Evolutionary conservation across 805 yeast species (phyloP).

Genomic region (Jamesozyma spencerorum): DNA sequence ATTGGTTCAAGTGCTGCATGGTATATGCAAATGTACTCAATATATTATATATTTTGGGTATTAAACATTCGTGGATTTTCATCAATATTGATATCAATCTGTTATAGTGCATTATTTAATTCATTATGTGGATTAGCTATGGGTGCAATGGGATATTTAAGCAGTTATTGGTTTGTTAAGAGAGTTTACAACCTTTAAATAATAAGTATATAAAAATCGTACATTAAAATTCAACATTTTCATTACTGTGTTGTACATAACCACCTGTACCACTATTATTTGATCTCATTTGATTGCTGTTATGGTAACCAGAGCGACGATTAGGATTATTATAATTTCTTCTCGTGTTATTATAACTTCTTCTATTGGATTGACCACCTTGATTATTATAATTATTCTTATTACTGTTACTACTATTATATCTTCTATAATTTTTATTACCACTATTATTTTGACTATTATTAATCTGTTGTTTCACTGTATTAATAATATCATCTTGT

Average conservation of each 20-base stretch:
- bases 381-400: constrained; percentile 24
- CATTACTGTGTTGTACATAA: constrained; percentile 20
- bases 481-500: constrained; percentile 68
- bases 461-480: constrained; percentile 57
- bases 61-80: constrained; percentile 59
- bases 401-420: constrained; percentile 18
- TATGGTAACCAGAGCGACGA: constrained; percentile 5
- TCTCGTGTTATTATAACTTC: constrained; percentile 15
- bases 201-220: background rate
- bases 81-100: constrained; percentile 57
- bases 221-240: constrained; percentile 10
- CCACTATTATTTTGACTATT: constrained; percentile 38
- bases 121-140: constrained; percentile 56
- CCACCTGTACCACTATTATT: constrained; percentile 25
- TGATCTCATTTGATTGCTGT: constrained; percentile 15
- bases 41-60: constrained; percentile 52
- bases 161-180: constrained; percentile 58
- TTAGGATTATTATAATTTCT: constrained; percentile 15
- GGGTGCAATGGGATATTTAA: constrained; percentile 64
- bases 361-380: constrained; percentile 8
- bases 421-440: constrained; percentile 26
- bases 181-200: constrained; percentile 23
- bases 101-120: constrained; percentile 60
- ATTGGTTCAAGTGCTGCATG: constrained; percentile 64
- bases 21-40: constrained; percentile 58